A percentile compares a stretch with the other conserved stretches of the same genome.
Evolutionary conservation across 768 basidiomycete species (phyloP).

Genomic region (Chiua virens): DNA sequence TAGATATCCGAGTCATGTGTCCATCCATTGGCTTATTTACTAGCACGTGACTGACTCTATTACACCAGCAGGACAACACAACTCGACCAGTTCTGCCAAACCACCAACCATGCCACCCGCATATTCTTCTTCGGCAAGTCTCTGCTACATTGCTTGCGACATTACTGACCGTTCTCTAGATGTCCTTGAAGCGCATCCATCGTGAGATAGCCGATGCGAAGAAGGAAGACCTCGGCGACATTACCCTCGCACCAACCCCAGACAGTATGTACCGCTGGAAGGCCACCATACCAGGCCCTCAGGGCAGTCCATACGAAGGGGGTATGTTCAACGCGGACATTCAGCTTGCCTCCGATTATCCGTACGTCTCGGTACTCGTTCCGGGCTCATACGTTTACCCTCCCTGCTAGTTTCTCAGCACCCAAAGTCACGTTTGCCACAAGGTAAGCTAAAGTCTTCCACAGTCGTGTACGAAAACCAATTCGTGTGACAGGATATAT

Average conservation of each 20-base stretch:
- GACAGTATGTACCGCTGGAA: conserved; percentile 72
- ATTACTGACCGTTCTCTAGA: conserved; percentile 33
- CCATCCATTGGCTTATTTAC: conserved; percentile 37
- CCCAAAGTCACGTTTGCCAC: conserved; percentile 77
- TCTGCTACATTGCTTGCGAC: background rate
- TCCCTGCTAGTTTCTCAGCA: conserved; percentile 62
- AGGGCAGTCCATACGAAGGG: conserved; percentile 81
- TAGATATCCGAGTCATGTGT: conserved; percentile 52
- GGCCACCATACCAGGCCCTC: conserved; percentile 77
- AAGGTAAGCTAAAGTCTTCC: conserved; percentile 41
- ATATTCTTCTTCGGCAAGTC: conserved; percentile 25
- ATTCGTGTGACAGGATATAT: conserved; percentile 59
- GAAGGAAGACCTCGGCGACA: conserved; percentile 80
- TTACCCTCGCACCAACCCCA: conserved; percentile 64
- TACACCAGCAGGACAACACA: background rate
- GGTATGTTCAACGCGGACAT: conserved; percentile 74
- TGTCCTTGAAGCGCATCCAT: conserved; percentile 79
- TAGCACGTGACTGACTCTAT: conserved; percentile 17
- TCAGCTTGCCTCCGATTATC: conserved; percentile 69
- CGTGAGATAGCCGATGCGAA: conserved; percentile 77
- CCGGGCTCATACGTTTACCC: conserved; percentile 1
- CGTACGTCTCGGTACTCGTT: conserved; percentile 42
- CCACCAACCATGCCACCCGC: conserved; percentile 25
- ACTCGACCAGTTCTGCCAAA: background rate
- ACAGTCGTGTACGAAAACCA: background rate